Evolutionary conservation across 1,139 yeast species (phyloP), one percentile per base, ranked within the genome.

Genomic region (Schwanniomyces etchellsii): DNA sequence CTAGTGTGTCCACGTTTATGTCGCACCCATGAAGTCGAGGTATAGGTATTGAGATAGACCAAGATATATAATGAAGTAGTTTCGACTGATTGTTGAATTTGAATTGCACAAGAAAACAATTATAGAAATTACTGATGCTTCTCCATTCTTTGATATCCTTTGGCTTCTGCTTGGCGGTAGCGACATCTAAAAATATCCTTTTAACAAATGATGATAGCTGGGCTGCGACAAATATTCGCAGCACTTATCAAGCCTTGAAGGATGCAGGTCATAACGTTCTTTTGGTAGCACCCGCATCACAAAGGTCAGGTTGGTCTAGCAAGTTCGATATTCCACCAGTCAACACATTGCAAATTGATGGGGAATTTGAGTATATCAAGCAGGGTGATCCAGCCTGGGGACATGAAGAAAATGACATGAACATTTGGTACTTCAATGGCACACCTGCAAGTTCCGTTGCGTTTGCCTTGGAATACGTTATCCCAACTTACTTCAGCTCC

Each of bases 161-260:
- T 23, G 35, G 38, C 21, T 29, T 33, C 14, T 34, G 42, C 12
- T 34, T 44, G 21, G 29, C 51, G 24, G 34, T 39, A 30, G 43
- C 41, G 28, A 22, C 48, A 7, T 56, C 61, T 35, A 65, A 74
- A 49, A 74, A 66, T 55, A 74, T 75, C 44, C 52, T 75, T 35
- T 58, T 75, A 37, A 66, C 80, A 42, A 74, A 75, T 47, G 82
- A 75, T 52, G 82, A 75, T 46, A 69, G 76, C 23, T 75, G 74
- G 74, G 68, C 67, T 15, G 57, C 80, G 20, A 73, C 80, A 36
- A 73, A 74, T 52, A 70, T 75, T 50, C 70, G 81, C 55, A 79
- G 81, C 24, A 54, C 76, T 26, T 75, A 74, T 64, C 58, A 66
- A 43, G 72, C 63, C 37, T 63, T 75, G 49, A 70, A 63, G 42